These are phyloP conservation scores for Endogone sp. DNA, from an alignment of 192 early-diverging fungal species.

Conservation along the genomic window DNA sequence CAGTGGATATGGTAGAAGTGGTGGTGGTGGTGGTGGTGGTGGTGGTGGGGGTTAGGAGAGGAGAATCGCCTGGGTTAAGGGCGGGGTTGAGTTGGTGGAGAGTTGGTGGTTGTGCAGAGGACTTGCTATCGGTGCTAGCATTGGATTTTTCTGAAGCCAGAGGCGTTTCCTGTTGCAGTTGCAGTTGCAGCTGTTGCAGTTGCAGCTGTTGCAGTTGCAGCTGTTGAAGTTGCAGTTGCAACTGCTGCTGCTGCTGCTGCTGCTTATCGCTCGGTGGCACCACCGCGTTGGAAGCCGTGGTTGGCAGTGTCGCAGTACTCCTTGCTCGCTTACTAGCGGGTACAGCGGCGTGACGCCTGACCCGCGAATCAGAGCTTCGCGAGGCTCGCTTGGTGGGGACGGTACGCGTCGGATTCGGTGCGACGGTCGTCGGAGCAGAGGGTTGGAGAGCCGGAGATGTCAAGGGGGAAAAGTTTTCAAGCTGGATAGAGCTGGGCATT, in stretches of 20 bases:
- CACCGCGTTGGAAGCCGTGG: background rate
- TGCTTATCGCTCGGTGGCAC: background rate
- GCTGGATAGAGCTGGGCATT: constrained; percentile 16
- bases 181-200: too few species aligned
- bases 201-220: background rate
- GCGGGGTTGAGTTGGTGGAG: background rate
- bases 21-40: too few species aligned
- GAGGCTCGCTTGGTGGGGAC: background rate
- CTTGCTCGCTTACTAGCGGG: background rate
- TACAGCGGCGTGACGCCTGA: background rate
- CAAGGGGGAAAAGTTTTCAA: constrained; percentile 50
- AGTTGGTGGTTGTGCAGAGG: background rate
- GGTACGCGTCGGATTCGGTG: background rate
- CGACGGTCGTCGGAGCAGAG: constrained; percentile 14
- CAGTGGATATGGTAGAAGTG: too few species aligned
- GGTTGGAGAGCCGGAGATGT: constrained; percentile 61
- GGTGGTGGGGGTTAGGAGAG: too few species aligned
- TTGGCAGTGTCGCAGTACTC: background rate
- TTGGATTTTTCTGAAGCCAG: too few species aligned
- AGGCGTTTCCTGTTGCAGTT: too few species aligned
- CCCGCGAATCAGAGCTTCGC: background rate
- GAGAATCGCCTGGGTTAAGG: background rate
- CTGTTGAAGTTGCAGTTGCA: background rate
- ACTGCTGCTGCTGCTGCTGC: background rate
- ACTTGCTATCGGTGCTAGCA: too few species aligned